phyloP scores from a whole-genome alignment of 2,329 filamentous ascomycete species.

The Allantophomopsis cytisporea region DNA sequence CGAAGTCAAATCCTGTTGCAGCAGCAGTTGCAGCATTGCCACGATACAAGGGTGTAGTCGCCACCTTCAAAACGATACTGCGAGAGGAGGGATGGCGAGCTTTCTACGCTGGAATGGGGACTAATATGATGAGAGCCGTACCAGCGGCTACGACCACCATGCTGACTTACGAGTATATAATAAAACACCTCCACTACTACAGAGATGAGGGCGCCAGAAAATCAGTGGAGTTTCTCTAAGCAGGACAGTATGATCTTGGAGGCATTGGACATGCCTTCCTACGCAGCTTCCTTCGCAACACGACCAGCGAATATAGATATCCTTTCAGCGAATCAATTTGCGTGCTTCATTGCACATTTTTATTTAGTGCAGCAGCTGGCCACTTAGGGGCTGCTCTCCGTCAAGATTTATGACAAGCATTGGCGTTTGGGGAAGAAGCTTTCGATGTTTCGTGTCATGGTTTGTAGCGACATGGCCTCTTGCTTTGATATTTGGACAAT shows the following conservation, averaged over 20 bases:
- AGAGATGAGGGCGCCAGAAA: slow-evolving; percentile 8
- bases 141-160: slow-evolving; percentile 95
- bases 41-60: slow-evolving; percentile 64
- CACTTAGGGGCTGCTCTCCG: too few relatives aligned
- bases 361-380: too few relatives aligned
- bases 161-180: slow-evolving; percentile 81
- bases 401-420: too few relatives aligned
- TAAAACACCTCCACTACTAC: slow-evolving; percentile 14
- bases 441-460: too few relatives aligned
- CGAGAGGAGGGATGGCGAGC: slow-evolving; percentile 89
- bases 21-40: slow-evolving; percentile 13
- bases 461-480: too few relatives aligned
- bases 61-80: slow-evolving; percentile 74
- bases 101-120: slow-evolving; percentile 94
- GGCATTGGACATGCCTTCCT: too few relatives aligned
- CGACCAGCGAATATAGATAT: too few relatives aligned
- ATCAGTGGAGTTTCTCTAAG: not conserved
- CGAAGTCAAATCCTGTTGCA: slow-evolving; percentile 12
- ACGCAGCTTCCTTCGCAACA: too few relatives aligned
- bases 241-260: not conserved
- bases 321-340: too few relatives aligned
- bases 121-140: slow-evolving; percentile 92
- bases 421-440: too few relatives aligned
- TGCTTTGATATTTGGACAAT: too few relatives aligned
- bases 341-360: too few relatives aligned